A percentile compares a stretch with the other conserved stretches of the same genome.
These are phyloP conservation scores for Leucosporidium scottii DNA, from an alignment of 768 basidiomycete genomes.

Conservation along the genomic window DNA sequence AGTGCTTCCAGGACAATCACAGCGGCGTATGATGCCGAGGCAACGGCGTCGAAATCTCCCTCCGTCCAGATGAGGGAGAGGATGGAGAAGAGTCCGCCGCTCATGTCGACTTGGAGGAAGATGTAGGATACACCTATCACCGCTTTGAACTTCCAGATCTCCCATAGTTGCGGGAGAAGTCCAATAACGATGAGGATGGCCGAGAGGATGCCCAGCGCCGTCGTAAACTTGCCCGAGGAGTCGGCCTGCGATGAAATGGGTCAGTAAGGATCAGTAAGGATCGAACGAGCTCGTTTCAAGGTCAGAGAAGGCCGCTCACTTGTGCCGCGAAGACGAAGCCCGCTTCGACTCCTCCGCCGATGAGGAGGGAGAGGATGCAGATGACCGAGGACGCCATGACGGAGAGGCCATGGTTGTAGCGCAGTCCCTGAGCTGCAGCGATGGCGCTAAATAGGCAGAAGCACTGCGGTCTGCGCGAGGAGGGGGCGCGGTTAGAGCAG, in stretches of 20 bases:
- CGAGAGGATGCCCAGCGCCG: slow-evolving; percentile 58
- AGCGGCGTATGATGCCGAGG: slow-evolving; percentile 56
- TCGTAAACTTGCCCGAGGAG: slow-evolving; percentile 39
- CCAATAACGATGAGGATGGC: slow-evolving; percentile 52
- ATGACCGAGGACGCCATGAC: slow-evolving; percentile 41
- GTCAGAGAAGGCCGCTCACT: slow-evolving; percentile 43
- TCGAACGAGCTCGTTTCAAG: background rate
- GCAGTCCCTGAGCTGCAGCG: slow-evolving; percentile 64
- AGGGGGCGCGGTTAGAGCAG: too few relatives aligned
- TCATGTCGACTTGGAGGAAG: slow-evolving; percentile 52
- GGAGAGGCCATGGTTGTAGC: slow-evolving; percentile 54
- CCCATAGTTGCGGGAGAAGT: slow-evolving; percentile 60
- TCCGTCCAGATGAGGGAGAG: slow-evolving; percentile 50
- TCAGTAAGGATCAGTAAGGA: background rate
- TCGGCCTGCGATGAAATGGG: background rate
- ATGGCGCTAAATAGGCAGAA: slow-evolving; percentile 57
- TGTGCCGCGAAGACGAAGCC: slow-evolving; percentile 54
- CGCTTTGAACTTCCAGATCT: slow-evolving; percentile 59
- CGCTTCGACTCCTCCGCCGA: slow-evolving; percentile 56
- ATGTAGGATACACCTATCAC: slow-evolving; percentile 62
- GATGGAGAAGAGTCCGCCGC: slow-evolving; percentile 62
- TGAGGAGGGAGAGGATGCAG: slow-evolving; percentile 44
- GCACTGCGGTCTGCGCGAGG: slow-evolving; percentile 41
- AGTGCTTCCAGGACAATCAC: slow-evolving; percentile 59
- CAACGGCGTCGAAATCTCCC: slow-evolving; percentile 53